phyloP scores from a whole-genome alignment of 257 asterid species.

The Nicotiana noctiflora region DNA sequence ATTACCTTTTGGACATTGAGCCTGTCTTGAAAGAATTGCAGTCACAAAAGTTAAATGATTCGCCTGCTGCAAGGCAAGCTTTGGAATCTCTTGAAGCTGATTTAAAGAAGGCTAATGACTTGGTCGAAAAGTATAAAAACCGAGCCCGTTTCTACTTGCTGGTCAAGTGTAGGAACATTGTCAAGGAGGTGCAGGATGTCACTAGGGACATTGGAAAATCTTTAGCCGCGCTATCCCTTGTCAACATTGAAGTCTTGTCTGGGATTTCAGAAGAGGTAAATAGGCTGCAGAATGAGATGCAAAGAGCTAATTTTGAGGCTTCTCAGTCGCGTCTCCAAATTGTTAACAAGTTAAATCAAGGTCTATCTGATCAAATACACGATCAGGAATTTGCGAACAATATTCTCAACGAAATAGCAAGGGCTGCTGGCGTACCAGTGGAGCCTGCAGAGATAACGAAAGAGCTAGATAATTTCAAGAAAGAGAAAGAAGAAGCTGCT shows the following conservation, averaged over 20 bases:
- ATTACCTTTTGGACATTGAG: constrained; percentile 44
- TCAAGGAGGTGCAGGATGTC: constrained; percentile 50
- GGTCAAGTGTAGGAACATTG: constrained; percentile 53
- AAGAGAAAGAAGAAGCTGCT: constrained; percentile 55
- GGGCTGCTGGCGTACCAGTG: constrained; percentile 44
- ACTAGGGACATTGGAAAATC: constrained; percentile 50
- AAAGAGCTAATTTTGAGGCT: constrained; percentile 44
- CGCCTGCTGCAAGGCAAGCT: constrained; percentile 46
- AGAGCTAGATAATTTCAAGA: constrained; percentile 42
- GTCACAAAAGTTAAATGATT: constrained; percentile 32
- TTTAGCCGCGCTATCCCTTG: constrained; percentile 40
- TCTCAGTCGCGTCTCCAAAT: constrained; percentile 31
- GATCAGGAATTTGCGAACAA: constrained; percentile 48
- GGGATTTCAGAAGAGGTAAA: constrained; percentile 47
- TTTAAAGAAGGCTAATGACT: constrained; percentile 42
- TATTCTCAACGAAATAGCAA: constrained; percentile 39
- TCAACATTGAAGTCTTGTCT: constrained; percentile 37
- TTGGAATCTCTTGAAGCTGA: constrained; percentile 46
- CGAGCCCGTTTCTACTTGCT: constrained; percentile 51
- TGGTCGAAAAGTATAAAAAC: constrained; percentile 46
- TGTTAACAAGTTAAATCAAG: constrained; percentile 44
- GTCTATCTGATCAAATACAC: constrained; percentile 29
- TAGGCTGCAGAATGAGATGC: constrained; percentile 52
- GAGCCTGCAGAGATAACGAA: constrained; percentile 47
- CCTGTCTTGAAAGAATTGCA: constrained; percentile 45